Base-by-base conservation (phyloP, 176 grass and related monocot species). In the Tuctoria greenei region DNA sequence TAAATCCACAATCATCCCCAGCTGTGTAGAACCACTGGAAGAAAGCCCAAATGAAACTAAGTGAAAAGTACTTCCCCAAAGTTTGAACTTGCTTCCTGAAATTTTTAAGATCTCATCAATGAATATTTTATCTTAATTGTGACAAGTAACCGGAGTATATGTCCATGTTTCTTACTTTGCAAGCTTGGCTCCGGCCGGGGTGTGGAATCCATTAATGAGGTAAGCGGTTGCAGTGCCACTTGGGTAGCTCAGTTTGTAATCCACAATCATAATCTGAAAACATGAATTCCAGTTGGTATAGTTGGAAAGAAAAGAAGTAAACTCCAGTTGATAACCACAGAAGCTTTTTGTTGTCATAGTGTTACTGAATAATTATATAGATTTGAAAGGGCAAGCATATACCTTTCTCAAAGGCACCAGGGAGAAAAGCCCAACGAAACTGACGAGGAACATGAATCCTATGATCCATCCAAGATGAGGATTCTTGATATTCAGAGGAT, bases 1-100 rank as follows among this genome's bases (percentile, higher is more conserved):
- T 12, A 36, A 95, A 95, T 79, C 92, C 92, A 24, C 92, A 95
- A 18, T 37, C 26, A 17, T 85, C 66, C n/a, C 82, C 88, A 25
- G 82, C 93, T 39, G 93, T 93, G 72, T 88, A 97, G 80, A 97
- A 97, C 93, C 93, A 97, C 72, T 93, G 90, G 67, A 97, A 97
- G 81, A 93, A 97, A 5, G 85, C 93, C 93, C 93, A 97, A 3
- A 87, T 2, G 71, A 97, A 93, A 71, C 87, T 87, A 27, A 79
- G 16, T 10, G 73, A 82, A 56, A 95, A 91, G 76, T 71, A 95
- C 72, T 91, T 95, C 5, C 80, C 86, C 67, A 95, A 56, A 10
- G 72, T 88, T 5, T 50, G 63, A 43, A 95, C 88, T 71, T 95
- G 92, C 76, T 73, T 95, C 88, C 92, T 95, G 81, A 78, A 84